These are phyloP conservation scores for Irpex rosettiformis DNA, from an alignment of 1,284 basidiomycete species.

Conservation along the genomic window DNA sequence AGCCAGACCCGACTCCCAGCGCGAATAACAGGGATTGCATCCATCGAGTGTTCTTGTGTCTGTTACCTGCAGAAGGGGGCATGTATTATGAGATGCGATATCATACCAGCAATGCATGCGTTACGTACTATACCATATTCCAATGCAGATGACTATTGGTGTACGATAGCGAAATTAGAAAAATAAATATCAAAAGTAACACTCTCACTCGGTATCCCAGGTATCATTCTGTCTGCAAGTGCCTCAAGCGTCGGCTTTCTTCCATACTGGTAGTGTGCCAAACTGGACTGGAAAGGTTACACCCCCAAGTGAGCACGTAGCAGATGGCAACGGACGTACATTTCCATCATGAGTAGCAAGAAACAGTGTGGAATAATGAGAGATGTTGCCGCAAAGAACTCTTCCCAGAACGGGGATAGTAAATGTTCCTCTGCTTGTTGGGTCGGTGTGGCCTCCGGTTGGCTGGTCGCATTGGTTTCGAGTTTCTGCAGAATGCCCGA, in stretches of 20 bases:
- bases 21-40: slow-evolving; percentile 57
- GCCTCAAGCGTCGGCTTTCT: slow-evolving; percentile 45
- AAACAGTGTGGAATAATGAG: slow-evolving; percentile 70
- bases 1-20: slow-evolving; percentile 53
- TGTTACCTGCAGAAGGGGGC: slow-evolving; percentile 41
- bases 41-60: slow-evolving; percentile 52
- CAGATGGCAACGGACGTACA: slow-evolving; percentile 44
- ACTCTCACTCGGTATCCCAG: slow-evolving; percentile 65
- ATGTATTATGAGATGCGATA: neutral
- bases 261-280: slow-evolving; percentile 75
- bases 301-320: neutral
- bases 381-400: slow-evolving; percentile 60
- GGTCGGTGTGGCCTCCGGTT: no score
- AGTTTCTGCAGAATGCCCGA: slow-evolving; percentile 58
- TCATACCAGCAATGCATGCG: neutral
- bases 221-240: slow-evolving; percentile 51
- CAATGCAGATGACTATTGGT: slow-evolving; percentile 57
- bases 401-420: slow-evolving; percentile 52
- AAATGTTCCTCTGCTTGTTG: slow-evolving; percentile 34
- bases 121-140: slow-evolving; percentile 74
- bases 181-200: neutral
- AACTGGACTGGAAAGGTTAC: slow-evolving; percentile 33
- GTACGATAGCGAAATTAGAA: neutral
- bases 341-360: slow-evolving; percentile 71
- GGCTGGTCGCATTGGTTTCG: slow-evolving; percentile 15